Base-by-base conservation (phyloP, 768 basidiomycete genomes). In the Sarcodon sp. region DNA sequence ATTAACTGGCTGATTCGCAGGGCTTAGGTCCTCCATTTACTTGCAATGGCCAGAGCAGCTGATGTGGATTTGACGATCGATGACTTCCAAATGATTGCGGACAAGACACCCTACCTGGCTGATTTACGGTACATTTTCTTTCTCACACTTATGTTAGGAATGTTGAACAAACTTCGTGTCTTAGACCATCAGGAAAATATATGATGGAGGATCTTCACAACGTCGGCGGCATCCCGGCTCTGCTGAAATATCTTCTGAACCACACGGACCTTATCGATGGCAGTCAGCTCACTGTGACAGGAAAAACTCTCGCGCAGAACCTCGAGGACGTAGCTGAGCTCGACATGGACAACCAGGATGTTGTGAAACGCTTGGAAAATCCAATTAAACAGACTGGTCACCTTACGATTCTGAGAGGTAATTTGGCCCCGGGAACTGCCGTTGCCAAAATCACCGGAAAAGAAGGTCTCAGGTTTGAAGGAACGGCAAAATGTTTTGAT, bases 401-500 rank as follows among this genome's bases (percentile, higher is more conserved):
- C 64, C 64, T 96, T 55, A 81, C 80, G 10, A 90, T 97, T 56
- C 64, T 97, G 52, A 75, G 80, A 46, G 92, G 92, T n/a, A 92
- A 87, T 63, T 69, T 97, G 38, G 82, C 87, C 3, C 92, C 92
- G 0, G 86, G 75, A 44, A 81, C 82, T 1, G 83, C 89, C 31
- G 91, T 97, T 15, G 88, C 90, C 12, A 97, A 97, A 65, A 69
- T 96, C 52, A 94, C 92, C 6, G 91, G 92, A 11, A 92, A 93
- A 64, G 92, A 96, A 65, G 92, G 92, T 4, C 63, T 78, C 46
- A 71, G 66, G 16, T 96, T 96, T 54, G 84, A 88, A 79, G 87
- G 87, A 46, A 62, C 68, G 18, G 87, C 87, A 10, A 83, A 75
- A 63, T 87, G 84, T 57, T 87, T 87, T 55, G 85, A 88, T 57